Evolutionary conservation across 495 filamentous ascomycete species (phyloP).

Genomic region (Trichoderma erinaceum): DNA sequence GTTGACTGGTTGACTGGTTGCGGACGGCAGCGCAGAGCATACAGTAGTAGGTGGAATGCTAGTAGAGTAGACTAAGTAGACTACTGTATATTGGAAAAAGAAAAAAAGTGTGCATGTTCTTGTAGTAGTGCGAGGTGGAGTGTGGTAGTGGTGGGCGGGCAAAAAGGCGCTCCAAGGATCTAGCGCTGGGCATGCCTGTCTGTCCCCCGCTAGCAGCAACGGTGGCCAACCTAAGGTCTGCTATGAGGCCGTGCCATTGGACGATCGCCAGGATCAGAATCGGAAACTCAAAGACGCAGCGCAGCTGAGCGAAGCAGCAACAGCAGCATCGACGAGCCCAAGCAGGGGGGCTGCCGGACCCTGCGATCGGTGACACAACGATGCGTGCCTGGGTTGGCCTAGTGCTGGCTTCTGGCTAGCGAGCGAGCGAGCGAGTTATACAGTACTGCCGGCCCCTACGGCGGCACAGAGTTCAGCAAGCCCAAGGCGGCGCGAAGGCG

Average conservation of each 20-base stretch:
- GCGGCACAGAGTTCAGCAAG: background rate
- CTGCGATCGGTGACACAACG: conserved; percentile 12
- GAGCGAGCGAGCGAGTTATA: background rate
- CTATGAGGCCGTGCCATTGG: background rate
- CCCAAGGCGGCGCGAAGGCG: background rate
- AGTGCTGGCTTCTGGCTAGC: background rate
- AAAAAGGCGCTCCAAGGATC: conserved; percentile 4
- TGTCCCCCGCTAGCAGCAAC: background rate
- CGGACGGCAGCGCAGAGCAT: too few species aligned
- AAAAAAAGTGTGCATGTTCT: too few species aligned
- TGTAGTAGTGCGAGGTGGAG: too few species aligned
- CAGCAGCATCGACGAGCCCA: conserved; percentile 1
- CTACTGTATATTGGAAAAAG: too few species aligned
- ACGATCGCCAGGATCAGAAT: conserved; percentile 12
- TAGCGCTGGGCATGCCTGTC: background rate
- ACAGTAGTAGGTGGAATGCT: too few species aligned
- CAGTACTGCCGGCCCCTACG: background rate
- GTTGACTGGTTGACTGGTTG: too few species aligned
- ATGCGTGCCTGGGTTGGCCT: conserved; percentile 11
- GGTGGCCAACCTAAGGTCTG: background rate
- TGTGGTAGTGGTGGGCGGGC: background rate
- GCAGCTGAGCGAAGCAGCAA: background rate
- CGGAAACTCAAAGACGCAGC: background rate
- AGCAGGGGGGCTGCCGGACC: conserved; percentile 4
- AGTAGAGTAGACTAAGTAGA: too few species aligned